Evolutionary conservation across 352 stramenopile species (phyloP), one percentile per base, ranked within the genome.

Genomic region (Pythium brassicae): DNA sequence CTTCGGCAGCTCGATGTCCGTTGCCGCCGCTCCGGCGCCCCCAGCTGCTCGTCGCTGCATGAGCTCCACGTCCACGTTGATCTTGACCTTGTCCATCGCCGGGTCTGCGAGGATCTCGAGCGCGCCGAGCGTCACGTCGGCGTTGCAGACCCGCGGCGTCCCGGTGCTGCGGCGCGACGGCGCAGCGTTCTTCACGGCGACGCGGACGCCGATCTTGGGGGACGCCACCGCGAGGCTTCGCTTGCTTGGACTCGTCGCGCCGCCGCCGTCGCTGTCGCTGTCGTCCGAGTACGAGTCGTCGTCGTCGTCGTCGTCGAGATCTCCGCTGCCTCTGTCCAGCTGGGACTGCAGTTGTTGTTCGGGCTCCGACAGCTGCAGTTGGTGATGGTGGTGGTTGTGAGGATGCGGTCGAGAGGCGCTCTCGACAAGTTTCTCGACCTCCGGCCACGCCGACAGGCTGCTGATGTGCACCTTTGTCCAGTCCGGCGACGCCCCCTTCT

Each of bases 1-100:
- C 50, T 83, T 80, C 11, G 73, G 73, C 23, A 83, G 56, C 26
- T 76, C 78, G 25, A 63, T 69, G 50, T 58, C 49, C 34, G 40
- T 57, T 22, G 55, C 40, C 9, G 61, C 48, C 2, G 57, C 65
- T 17, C 49, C 53, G 14, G 53, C 47, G 7, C 62, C 47, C 2
- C 59, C 69, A 17, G 59, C 23, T 11, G 61, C 55, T 14, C 68
- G 56, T 4, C 72, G 61, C 23, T 66, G 49, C 22, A 71, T 74
- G 11, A 89, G 66, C 50, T 87, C 79, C 4, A 62, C 66, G 3
- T 87, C 79, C 29, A 89, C 61, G 34, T 86, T 82, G 11, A 89
- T 56, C 34, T 69, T 69, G 23, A 86, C 69, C 29, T 89, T 89
- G 35, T 86, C 77, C 42, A 73, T 66, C 26, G 61, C 65, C 3